These are phyloP conservation scores for Lentinus brumalis DNA, from an alignment of 768 basidiomycete genomes.

Conservation along the genomic window DNA sequence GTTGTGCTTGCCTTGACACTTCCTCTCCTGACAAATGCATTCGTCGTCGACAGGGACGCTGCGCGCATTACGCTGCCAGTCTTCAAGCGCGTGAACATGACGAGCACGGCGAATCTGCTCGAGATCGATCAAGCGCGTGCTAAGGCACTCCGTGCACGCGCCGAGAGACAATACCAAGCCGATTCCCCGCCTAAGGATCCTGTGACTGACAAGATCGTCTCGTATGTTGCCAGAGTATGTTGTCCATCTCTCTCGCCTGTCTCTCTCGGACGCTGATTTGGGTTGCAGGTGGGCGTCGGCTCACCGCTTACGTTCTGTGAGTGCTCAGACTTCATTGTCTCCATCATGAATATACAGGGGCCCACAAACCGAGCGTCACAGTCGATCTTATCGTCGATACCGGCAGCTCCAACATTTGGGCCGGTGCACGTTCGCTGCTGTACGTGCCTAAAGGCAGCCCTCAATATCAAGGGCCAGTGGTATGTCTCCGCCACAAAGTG, in stretches of 20 bases:
- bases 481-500: not conserved
- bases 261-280: no score
- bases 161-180: not conserved
- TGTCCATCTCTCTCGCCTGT: conserved; percentile 27
- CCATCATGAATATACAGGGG: no score
- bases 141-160: conserved; percentile 11
- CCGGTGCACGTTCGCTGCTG: conserved; percentile 18
- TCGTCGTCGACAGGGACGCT: no score
- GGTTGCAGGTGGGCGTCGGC: no score
- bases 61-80: not conserved
- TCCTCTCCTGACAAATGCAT: no score
- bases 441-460: no score
- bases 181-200: not conserved
- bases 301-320: conserved; percentile 14
- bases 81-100: conserved; percentile 21
- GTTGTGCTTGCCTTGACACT: no score
- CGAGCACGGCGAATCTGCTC: conserved; percentile 18
- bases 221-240: no score
- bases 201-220: conserved; percentile 1
- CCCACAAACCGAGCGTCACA: no score
- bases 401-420: conserved; percentile 28
- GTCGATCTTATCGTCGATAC: conserved; percentile 24
- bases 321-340: no score
- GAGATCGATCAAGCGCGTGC: conserved; percentile 26
- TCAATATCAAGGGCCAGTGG: not conserved